Evolutionary conservation across 2,329 filamentous ascomycete genomes (phyloP).

Genomic region (Diaporthe eres): DNA sequence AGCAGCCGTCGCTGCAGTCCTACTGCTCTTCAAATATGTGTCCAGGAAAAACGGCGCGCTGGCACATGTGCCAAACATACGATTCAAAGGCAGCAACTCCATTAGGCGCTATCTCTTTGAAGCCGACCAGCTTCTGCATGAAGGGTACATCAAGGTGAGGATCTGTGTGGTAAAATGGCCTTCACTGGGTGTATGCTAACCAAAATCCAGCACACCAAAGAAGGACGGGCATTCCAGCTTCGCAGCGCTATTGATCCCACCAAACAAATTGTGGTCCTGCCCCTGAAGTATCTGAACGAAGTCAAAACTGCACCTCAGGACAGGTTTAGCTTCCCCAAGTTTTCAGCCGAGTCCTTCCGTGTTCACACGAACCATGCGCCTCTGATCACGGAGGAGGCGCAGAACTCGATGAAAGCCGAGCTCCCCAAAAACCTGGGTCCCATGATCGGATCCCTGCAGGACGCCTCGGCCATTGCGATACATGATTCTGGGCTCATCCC

Average conservation of each 20-base stretch:
- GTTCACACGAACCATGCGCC: not conserved
- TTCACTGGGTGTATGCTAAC: not conserved
- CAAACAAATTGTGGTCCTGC: not conserved
- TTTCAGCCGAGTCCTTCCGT: not conserved
- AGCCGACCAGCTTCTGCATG: not conserved
- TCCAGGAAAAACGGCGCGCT: not conserved
- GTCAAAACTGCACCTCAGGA: not conserved
- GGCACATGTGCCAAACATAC: slow-evolving; percentile 1
- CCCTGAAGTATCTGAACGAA: not conserved
- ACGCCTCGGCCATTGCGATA: too few relatives aligned
- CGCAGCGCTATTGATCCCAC: not conserved
- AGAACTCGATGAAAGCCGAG: too few relatives aligned
- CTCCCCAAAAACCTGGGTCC: too few relatives aligned
- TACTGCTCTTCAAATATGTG: not conserved
- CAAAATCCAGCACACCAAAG: not conserved
- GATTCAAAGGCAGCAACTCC: not conserved
- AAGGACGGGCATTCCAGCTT: not conserved
- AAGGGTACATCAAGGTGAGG: not conserved
- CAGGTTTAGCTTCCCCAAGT: slow-evolving; percentile 3
- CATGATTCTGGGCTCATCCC: not conserved
- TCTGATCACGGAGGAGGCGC: not conserved
- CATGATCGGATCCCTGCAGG: too few relatives aligned
- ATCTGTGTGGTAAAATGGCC: too few relatives aligned
- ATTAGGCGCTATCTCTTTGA: not conserved
- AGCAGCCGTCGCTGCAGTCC: not conserved